These are phyloP conservation scores for Hypoxylon perforatum DNA, from an alignment of 495 filamentous ascomycete genomes.

Conservation along the genomic window DNA sequence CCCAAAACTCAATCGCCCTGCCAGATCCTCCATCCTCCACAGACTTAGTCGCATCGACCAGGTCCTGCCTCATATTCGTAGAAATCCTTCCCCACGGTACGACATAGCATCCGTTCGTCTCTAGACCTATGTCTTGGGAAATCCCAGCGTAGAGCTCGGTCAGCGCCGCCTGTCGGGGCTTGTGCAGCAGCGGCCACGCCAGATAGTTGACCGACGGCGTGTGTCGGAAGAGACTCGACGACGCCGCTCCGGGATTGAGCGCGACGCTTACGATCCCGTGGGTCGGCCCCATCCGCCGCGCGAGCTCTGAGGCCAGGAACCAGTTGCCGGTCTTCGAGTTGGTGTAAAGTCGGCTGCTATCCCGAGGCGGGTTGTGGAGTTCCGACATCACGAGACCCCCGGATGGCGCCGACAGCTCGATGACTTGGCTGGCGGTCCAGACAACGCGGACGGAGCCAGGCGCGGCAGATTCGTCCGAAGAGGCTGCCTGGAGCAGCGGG, in stretches of 20 bases:
- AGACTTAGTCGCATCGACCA: slow-evolving; percentile 24
- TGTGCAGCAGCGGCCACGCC: slow-evolving; percentile 45
- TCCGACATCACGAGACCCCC: slow-evolving; percentile 48
- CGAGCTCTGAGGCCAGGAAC: slow-evolving; percentile 50
- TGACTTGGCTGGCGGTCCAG: slow-evolving; percentile 48
- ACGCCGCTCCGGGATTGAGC: slow-evolving; percentile 56
- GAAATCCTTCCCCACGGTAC: slow-evolving; percentile 55
- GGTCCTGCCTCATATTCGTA: slow-evolving; percentile 23
- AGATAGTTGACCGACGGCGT: slow-evolving; percentile 29
- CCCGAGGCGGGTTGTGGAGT: slow-evolving; percentile 34
- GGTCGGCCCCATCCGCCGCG: slow-evolving; percentile 31
- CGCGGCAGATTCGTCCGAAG: background rate
- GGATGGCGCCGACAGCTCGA: slow-evolving; percentile 41
- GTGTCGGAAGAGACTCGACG: slow-evolving; percentile 45
- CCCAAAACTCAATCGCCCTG: slow-evolving; percentile 35
- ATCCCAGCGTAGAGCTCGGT: slow-evolving; percentile 59
- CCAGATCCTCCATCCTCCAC: slow-evolving; percentile 26
- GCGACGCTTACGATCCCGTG: slow-evolving; percentile 51
- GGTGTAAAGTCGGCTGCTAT: slow-evolving; percentile 47
- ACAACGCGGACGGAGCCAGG: slow-evolving; percentile 46
- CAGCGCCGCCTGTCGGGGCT: slow-evolving; percentile 49
- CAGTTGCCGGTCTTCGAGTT: slow-evolving; percentile 55
- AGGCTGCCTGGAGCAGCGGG: slow-evolving; percentile 15
- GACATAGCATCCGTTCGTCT: slow-evolving; percentile 53
- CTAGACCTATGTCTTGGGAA: slow-evolving; percentile 46